Evolutionary conservation across 495 filamentous ascomycete species (phyloP).

Genomic region (Hyaloscypha variabilis): DNA sequence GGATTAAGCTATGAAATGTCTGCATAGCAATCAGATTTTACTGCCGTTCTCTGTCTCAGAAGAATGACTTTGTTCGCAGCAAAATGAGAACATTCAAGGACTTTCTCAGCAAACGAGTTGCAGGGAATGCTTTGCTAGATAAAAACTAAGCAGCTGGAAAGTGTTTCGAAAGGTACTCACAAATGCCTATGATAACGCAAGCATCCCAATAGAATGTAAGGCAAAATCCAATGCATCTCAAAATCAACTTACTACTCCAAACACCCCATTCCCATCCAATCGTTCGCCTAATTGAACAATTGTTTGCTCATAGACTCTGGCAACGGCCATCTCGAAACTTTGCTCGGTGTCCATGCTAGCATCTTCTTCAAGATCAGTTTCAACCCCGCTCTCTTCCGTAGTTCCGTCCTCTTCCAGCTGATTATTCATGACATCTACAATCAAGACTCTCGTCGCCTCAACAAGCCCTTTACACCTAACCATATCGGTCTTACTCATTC

Average conservation of each 20-base stretch:
- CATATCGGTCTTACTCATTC: constrained; percentile 72
- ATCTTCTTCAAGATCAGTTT: constrained; percentile 41
- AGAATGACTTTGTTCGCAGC: too few relatives aligned
- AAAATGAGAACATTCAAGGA: too few relatives aligned
- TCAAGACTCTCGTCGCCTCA: constrained; percentile 58
- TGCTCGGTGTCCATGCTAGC: constrained; percentile 41
- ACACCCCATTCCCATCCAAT: constrained; percentile 19
- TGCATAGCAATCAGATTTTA: too few relatives aligned
- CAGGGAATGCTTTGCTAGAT: background rate
- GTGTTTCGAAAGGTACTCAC: background rate
- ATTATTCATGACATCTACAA: constrained; percentile 63
- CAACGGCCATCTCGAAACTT: constrained; percentile 62
- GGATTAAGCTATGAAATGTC: background rate
- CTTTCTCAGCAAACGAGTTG: too few relatives aligned
- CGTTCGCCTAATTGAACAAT: constrained; percentile 58
- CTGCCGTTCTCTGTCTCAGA: too few relatives aligned
- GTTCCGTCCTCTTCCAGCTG: constrained; percentile 25
- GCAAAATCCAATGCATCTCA: background rate
- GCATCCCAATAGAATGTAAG: background rate
- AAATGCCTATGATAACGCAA: background rate
- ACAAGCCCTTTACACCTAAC: constrained; percentile 79
- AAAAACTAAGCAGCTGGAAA: too few relatives aligned
- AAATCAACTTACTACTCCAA: constrained; percentile 13
- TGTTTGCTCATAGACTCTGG: constrained; percentile 76
- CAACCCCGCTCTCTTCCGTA: constrained; percentile 38